Conservation (phyloP, 768 basidiomycete species). For the Sutorius australiensis region DNA sequence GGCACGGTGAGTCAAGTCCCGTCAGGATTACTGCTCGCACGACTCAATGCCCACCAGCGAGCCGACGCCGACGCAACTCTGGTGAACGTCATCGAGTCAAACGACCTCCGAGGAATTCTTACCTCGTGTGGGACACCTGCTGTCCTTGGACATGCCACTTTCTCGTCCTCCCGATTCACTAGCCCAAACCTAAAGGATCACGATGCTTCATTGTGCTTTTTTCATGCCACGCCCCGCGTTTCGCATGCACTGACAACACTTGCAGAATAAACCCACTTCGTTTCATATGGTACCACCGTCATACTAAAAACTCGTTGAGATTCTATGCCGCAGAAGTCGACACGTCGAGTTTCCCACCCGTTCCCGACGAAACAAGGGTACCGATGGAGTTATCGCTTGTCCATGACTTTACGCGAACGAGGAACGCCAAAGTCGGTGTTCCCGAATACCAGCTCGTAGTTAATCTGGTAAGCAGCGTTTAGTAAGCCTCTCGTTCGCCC, state of each 20-base stretch:
- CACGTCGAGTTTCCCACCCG: constrained; percentile 20
- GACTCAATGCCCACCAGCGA: constrained; percentile 11
- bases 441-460: constrained; percentile 32
- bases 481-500: background rate
- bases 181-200: constrained; percentile 33
- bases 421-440: constrained; percentile 3
- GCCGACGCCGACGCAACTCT: constrained; percentile 15
- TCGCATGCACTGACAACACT: constrained; percentile 10
- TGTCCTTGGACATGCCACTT: constrained; percentile 29
- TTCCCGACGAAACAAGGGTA: constrained; percentile 15
- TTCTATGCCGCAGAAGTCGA: constrained; percentile 54
- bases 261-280: constrained; percentile 18
- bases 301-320: constrained; percentile 52
- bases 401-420: constrained; percentile 38
- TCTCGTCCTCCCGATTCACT: constrained; percentile 11
- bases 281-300: constrained; percentile 52
- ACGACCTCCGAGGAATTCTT: constrained; percentile 18
- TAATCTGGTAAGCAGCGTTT: constrained; percentile 36
- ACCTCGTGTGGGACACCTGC: constrained; percentile 21
- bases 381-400: constrained; percentile 30
- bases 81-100: constrained; percentile 8
- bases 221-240: background rate
- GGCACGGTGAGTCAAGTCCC: constrained; percentile 28
- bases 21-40: background rate
- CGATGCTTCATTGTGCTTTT: constrained; percentile 19